Conservation (phyloP, 2,329 filamentous ascomycete genomes). For the Curvularia hawaiiensis region DNA sequence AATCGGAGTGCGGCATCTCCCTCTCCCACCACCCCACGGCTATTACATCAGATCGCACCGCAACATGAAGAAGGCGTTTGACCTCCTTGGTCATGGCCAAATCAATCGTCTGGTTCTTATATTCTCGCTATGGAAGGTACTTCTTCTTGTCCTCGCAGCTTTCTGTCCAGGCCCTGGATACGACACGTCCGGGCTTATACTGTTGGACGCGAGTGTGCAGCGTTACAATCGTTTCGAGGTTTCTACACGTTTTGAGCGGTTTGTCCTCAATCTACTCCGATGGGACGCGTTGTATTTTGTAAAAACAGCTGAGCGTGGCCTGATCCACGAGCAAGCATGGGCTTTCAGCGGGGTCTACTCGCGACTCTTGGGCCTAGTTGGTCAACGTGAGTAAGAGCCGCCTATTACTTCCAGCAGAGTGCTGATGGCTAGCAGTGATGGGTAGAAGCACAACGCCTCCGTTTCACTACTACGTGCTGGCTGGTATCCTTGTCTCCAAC, state of each 20-base stretch:
- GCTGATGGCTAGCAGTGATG: slow-evolving; percentile 46
- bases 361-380: slow-evolving; percentile 49
- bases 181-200: slow-evolving; percentile 73
- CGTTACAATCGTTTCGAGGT: slow-evolving; percentile 27
- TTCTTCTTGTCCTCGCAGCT: slow-evolving; percentile 67
- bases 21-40: slow-evolving; percentile 3
- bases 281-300: slow-evolving; percentile 86
- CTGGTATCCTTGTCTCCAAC: slow-evolving; percentile 72
- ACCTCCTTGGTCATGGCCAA: not conserved
- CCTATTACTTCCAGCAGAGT: slow-evolving; percentile 6
- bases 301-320: slow-evolving; percentile 65
- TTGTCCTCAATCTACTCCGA: slow-evolving; percentile 66
- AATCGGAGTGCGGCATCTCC: slow-evolving; percentile 17
- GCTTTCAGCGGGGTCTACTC: slow-evolving; percentile 71
- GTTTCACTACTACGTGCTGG: slow-evolving; percentile 48
- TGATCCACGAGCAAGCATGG: slow-evolving; percentile 83
- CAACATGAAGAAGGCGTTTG: slow-evolving; percentile 6
- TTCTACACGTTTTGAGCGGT: slow-evolving; percentile 29
- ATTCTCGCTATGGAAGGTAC: slow-evolving; percentile 69
- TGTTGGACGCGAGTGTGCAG: slow-evolving; percentile 45
- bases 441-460: slow-evolving; percentile 12
- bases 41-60: not conserved
- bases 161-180: slow-evolving; percentile 68
- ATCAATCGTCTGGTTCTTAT: slow-evolving; percentile 26
- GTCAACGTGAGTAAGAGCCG: slow-evolving; percentile 46